phyloP scores from a whole-genome alignment of 257 asterid genomes.

The Rehmannia glutinosa region DNA sequence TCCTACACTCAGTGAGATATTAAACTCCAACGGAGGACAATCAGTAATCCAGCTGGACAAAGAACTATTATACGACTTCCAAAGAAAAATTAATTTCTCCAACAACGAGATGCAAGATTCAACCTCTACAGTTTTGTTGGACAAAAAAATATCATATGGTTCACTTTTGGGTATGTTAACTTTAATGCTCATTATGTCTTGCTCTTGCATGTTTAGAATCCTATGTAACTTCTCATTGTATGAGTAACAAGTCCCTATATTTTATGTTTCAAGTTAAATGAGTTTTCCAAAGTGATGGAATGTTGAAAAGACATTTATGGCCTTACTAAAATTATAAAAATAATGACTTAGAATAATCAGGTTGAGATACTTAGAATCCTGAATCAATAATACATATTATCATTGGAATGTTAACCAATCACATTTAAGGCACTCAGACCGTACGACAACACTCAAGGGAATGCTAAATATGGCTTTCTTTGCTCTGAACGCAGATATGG shows the following conservation, averaged over 20 bases:
- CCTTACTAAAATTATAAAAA: no score
- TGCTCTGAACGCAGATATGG: conserved; percentile 50
- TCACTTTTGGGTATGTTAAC: conserved; percentile 53
- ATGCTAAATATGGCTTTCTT: no score
- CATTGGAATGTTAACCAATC: no score
- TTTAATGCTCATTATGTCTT: background rate
- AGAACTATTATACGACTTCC: conserved; percentile 59
- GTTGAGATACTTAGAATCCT: no score
- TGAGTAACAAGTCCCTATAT: background rate
- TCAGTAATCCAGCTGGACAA: conserved; percentile 26
- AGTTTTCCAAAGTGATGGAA: background rate
- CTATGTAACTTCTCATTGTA: background rate
- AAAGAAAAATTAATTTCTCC: conserved; percentile 69
- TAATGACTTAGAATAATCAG: no score
- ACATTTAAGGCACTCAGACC: no score
- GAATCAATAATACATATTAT: no score
- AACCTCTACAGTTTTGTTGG: conserved; percentile 28
- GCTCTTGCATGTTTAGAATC: conserved; percentile 13
- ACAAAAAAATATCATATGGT: conserved; percentile 32
- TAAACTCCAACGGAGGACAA: conserved; percentile 29
- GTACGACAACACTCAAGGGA: no score
- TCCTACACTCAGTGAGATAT: conserved; percentile 24
- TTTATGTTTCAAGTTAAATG: background rate
- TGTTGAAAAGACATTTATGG: no score
- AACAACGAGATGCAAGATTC: conserved; percentile 49